phyloP scores from a whole-genome alignment of 208 protist species.

The Trypanosoma avium region DNA sequence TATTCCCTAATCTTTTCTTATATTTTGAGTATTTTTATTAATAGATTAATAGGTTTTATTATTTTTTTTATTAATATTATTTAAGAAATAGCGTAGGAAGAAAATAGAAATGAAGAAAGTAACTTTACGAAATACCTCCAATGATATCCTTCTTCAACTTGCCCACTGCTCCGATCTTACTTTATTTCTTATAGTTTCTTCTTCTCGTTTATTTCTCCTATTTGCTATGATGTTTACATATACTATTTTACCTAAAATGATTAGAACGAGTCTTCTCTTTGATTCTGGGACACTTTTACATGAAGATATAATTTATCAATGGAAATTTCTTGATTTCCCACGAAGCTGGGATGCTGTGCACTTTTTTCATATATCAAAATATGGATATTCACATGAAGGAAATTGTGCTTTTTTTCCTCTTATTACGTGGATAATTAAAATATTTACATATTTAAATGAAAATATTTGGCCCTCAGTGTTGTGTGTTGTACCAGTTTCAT shows the following conservation, averaged over 20 bases:
- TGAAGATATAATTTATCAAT: conserved; percentile 29
- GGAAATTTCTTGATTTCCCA: conserved; percentile 43
- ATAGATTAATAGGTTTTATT: no score
- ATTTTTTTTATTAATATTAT: neutral
- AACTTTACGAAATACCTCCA: neutral
- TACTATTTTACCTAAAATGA: conserved; percentile 38
- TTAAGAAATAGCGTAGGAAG: neutral
- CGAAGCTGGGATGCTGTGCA: conserved; percentile 76
- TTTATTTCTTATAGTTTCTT: conserved; percentile 41
- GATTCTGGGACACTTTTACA: conserved; percentile 57
- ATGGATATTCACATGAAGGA: conserved; percentile 80
- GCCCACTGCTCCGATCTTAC: conserved; percentile 38
- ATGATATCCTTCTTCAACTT: conserved; percentile 33
- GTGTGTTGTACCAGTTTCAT: conserved; percentile 42
- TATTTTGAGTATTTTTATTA: no score
- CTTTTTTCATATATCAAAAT: conserved; percentile 67
- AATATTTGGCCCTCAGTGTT: conserved; percentile 28
- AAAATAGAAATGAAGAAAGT: neutral
- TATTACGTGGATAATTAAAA: conserved; percentile 50
- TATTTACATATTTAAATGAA: conserved; percentile 33
- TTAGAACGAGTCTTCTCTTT: conserved; percentile 44
- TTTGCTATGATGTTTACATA: conserved; percentile 44
- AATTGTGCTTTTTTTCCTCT: conserved; percentile 72
- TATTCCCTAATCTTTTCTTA: no score
- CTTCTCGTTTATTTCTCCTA: conserved; percentile 41